A percentile compares a stretch with the other conserved stretches of the same genome.
These are phyloP conservation scores for Podila epigama DNA, from an alignment of 192 early-diverging fungal genomes.

Conservation along the genomic window DNA sequence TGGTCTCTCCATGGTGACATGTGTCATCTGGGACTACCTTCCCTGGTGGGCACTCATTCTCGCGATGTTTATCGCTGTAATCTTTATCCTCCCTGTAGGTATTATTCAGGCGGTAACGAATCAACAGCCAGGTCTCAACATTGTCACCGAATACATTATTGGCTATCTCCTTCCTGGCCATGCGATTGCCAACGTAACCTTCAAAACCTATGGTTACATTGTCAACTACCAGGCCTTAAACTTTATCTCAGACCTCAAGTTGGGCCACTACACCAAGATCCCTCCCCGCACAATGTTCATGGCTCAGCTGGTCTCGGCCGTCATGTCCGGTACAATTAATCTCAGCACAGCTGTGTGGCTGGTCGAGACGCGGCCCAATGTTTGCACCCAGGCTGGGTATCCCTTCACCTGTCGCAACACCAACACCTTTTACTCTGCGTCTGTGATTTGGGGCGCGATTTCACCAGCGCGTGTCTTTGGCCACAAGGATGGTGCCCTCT, in stretches of 20 bases:
- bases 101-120: slow-evolving; percentile 65
- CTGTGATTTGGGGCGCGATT: slow-evolving; percentile 75
- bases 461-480: slow-evolving; percentile 67
- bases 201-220: slow-evolving; percentile 83
- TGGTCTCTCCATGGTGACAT: slow-evolving; percentile 52
- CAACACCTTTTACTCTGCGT: slow-evolving; percentile 64
- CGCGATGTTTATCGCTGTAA: slow-evolving; percentile 40
- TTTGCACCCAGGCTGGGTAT: slow-evolving; percentile 47
- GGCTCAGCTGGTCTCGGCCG: slow-evolving; percentile 59
- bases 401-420: slow-evolving; percentile 53
- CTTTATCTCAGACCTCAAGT: slow-evolving; percentile 71
- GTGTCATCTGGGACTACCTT: slow-evolving; percentile 26
- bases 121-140: slow-evolving; percentile 56
- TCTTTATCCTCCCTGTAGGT: slow-evolving; percentile 62
- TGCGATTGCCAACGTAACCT: slow-evolving; percentile 78
- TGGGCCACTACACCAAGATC: slow-evolving; percentile 76
- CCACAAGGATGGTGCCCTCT: slow-evolving; percentile 27
- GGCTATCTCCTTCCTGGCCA: too few species aligned
- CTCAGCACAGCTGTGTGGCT: slow-evolving; percentile 48
- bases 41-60: slow-evolving; percentile 51
- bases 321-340: slow-evolving; percentile 61
- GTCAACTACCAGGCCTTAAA: slow-evolving; percentile 73
- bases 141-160: too few species aligned
- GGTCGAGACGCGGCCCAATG: slow-evolving; percentile 39
- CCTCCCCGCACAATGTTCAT: slow-evolving; percentile 64